These are phyloP conservation scores for Ophiostoma ips DNA, from an alignment of 2,329 filamentous ascomycete genomes.

Conservation along the genomic window DNA sequence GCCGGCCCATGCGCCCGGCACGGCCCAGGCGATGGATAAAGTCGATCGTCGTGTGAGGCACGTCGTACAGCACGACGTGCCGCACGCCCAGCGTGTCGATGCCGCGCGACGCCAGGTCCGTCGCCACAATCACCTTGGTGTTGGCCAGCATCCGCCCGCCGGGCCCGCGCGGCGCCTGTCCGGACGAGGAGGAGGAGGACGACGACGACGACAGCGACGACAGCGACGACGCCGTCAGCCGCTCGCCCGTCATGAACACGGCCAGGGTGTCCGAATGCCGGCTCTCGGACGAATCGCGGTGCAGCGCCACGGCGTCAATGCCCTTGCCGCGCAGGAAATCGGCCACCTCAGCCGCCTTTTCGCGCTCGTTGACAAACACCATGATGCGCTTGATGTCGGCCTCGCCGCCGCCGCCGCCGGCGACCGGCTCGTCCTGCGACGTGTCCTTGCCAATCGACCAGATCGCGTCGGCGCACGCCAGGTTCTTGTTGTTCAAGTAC, in stretches of 20 bases:
- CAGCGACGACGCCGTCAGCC: conserved; percentile 18
- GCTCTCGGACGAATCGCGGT: conserved; percentile 67
- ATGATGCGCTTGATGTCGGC: conserved; percentile 62
- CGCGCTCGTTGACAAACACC: conserved; percentile 18
- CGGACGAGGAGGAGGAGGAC: not conserved
- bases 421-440: conserved; percentile 34
- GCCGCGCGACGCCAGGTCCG: conserved; percentile 79
- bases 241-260: conserved; percentile 49
- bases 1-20: conserved; percentile 80
- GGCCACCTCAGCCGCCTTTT: conserved; percentile 56
- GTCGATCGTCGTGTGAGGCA: conserved; percentile 95
- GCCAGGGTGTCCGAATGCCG: conserved; percentile 65
- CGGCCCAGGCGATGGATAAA: conserved; percentile 93
- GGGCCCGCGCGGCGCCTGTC: conserved; percentile 5
- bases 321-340: conserved; percentile 70
- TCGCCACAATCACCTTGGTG: conserved; percentile 85
- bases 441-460: conserved; percentile 80
- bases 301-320: conserved; percentile 74
- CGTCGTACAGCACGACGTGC: conserved; percentile 88
- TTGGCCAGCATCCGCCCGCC: conserved; percentile 47
- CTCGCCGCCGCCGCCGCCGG: conserved; percentile 35
- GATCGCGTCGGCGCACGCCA: conserved; percentile 90
- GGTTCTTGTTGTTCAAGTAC: conserved; percentile 80
- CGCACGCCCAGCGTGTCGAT: conserved; percentile 88
- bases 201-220: not conserved